These are phyloP conservation scores for Cladosporium sp. DNA, from an alignment of 2,329 filamentous ascomycete genomes.

Conservation along the genomic window DNA sequence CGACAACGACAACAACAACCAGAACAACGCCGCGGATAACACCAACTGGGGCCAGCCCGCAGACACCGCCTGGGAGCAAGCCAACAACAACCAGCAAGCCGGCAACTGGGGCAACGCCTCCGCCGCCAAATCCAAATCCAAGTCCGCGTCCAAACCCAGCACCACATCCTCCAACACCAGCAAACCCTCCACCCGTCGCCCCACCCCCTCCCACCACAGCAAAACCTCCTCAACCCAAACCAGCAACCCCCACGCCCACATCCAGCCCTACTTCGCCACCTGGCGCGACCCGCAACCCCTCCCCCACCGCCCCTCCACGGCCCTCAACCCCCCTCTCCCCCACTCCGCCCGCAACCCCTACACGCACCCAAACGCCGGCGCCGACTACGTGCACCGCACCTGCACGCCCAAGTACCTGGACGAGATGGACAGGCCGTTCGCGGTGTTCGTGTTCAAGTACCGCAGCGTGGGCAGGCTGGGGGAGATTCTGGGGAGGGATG, in stretches of 20 bases:
- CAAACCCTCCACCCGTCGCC: not conserved
- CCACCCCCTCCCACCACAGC: constrained; percentile 6
- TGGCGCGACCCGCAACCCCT: not conserved
- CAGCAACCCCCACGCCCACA: constrained; percentile 2
- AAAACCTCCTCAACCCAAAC: not conserved
- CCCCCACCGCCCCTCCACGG: not conserved
- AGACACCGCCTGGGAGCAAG: not conserved
- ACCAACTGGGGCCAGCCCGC: not conserved
- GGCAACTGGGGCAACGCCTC: no score
- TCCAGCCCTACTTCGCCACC: constrained; percentile 9
- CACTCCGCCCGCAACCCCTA: constrained; percentile 20
- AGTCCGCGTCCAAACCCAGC: not conserved
- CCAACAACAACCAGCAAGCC: not conserved
- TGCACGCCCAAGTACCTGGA: constrained; percentile 39
- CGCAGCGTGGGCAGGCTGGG: constrained; percentile 31
- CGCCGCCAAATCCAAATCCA: no score
- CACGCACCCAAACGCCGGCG: constrained; percentile 26
- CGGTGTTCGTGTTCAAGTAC: constrained; percentile 46
- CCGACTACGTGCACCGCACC: constrained; percentile 33
- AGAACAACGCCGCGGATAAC: not conserved
- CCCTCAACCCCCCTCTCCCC: not conserved
- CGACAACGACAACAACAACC: not conserved
- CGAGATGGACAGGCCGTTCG: constrained; percentile 34
- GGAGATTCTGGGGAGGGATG: constrained; percentile 27
- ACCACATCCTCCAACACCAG: not conserved